Evolutionary conservation across 768 basidiomycete genomes (phyloP), one percentile per base, ranked within the genome.

Genomic region (Rhodotorula taiwanensis): DNA sequence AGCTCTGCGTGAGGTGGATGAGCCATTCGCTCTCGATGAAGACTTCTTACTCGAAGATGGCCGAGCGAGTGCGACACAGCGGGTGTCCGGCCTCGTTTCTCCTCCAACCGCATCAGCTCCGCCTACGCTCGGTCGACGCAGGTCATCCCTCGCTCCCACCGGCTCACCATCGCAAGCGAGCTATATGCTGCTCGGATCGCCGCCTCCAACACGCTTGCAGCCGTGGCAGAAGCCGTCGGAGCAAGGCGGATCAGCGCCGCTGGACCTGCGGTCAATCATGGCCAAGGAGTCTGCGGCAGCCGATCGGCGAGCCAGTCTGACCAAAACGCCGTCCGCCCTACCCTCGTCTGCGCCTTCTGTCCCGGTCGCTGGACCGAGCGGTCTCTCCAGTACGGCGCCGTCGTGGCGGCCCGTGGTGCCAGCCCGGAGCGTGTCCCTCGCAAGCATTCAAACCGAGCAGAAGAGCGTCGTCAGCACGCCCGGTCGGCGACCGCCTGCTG

Each of bases 11-110:
- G 69, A 70, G 39, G 52, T 20, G 5, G 69, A 70, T 31, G 69
- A 67, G 47, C 61, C 60, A 15, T 70, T 70, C 52, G 31, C 60
- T 5, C 59, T 70, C 55, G 69, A 70, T 53, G 66, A 67, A 43
- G 69, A 70, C 49, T 66, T 67, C 51, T 43, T 59, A 9, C 65
- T 70, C 58, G 68, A 70, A 23, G 18, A 49, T 33, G 13, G 23
- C 30, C 21, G 14, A 20, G 21, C 42, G 14, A 7, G 42, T 43
- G 7, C 27, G 2, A 5, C 33, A 6, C 10, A 28, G 27, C n/a
- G 48, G 57, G 23, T 47, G 45, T 5, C 39, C 31, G 13, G 18
- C 52, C 9, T 1, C 30, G 23, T 6, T n/a, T 34, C 27, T 15
- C 33, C 18, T 7, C 34, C 43, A 5, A 23, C n/a, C n/a, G n/a